A percentile compares a stretch with the other conserved stretches of the same genome.
These are phyloP conservation scores for Iberis pinnata DNA, from an alignment of 345 rosid genomes.

Conservation along the genomic window DNA sequence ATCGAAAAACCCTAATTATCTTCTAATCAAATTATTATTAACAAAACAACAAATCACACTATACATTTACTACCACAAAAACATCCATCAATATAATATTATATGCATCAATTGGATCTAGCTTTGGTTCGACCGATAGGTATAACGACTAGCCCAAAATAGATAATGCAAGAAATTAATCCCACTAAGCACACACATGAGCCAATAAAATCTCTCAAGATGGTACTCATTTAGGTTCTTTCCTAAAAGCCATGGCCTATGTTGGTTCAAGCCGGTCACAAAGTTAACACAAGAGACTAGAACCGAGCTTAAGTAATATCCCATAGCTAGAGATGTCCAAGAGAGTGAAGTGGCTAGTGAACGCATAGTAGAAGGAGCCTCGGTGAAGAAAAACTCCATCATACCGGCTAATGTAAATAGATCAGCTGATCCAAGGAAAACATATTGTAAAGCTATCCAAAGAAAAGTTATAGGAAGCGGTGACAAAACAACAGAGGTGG, in stretches of 20 bases:
- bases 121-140: slow-evolving; percentile 37
- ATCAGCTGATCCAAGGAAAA: slow-evolving; percentile 97
- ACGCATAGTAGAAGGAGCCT: slow-evolving; percentile 74
- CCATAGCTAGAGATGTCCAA: slow-evolving; percentile 94
- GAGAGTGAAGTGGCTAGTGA: slow-evolving; percentile 85
- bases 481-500: slow-evolving; percentile 20
- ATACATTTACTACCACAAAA: too few species aligned
- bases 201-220: slow-evolving; percentile 82
- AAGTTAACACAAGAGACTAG: slow-evolving; percentile 53
- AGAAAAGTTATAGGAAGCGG: slow-evolving; percentile 84
- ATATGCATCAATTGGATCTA: slow-evolving; percentile 10
- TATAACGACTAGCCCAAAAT: slow-evolving; percentile 75
- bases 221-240: slow-evolving; percentile 66
- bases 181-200: slow-evolving; percentile 67
- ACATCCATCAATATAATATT: too few species aligned
- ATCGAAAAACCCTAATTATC: too few species aligned
- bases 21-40: too few species aligned
- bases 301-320: slow-evolving; percentile 80
- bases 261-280: slow-evolving; percentile 36
- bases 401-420: slow-evolving; percentile 81
- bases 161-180: slow-evolving; percentile 69
- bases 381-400: slow-evolving; percentile 94
- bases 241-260: slow-evolving; percentile 65
- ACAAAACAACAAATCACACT: too few species aligned
- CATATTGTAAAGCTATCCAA: slow-evolving; percentile 77